These are phyloP conservation scores for Volvariella volvacea DNA, from an alignment of 1,284 basidiomycete species.

Conservation along the genomic window DNA sequence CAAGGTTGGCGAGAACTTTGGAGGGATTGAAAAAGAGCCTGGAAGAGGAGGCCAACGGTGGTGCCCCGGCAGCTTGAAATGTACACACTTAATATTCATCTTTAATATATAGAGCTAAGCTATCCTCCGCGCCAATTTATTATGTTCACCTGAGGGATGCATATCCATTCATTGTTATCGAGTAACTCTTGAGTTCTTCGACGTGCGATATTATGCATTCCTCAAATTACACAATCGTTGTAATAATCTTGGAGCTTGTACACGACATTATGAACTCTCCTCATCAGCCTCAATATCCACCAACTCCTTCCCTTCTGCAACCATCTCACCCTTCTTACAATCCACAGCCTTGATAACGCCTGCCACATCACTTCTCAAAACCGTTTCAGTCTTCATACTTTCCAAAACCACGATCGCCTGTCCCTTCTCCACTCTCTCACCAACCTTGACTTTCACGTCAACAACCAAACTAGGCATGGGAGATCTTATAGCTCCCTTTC, in stretches of 20 bases:
- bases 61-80: too few species aligned
- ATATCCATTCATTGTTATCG: too few species aligned
- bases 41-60: conserved; percentile 37
- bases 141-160: too few species aligned
- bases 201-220: too few species aligned
- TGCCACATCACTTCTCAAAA: conserved; percentile 61
- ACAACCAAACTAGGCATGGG: conserved; percentile 91
- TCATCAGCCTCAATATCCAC: conserved; percentile 50
- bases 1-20: conserved; percentile 64
- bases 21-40: conserved; percentile 72
- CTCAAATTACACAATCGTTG: too few species aligned
- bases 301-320: conserved; percentile 79
- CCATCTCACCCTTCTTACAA: conserved; percentile 81
- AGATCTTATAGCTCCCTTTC: conserved; percentile 55
- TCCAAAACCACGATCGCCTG: conserved; percentile 81
- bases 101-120: too few species aligned
- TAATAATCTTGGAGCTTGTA: too few species aligned
- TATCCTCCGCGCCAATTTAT: too few species aligned
- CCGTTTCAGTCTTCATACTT: conserved; percentile 96
- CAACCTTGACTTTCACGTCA: conserved; percentile 72
- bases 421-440: conserved; percentile 75
- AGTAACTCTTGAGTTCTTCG: too few species aligned
- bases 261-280: too few species aligned
- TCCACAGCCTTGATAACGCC: conserved; percentile 69
- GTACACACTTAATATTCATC: too few species aligned